Conservation (phyloP, 768 basidiomycete species). For the Russula foetens region DNA sequence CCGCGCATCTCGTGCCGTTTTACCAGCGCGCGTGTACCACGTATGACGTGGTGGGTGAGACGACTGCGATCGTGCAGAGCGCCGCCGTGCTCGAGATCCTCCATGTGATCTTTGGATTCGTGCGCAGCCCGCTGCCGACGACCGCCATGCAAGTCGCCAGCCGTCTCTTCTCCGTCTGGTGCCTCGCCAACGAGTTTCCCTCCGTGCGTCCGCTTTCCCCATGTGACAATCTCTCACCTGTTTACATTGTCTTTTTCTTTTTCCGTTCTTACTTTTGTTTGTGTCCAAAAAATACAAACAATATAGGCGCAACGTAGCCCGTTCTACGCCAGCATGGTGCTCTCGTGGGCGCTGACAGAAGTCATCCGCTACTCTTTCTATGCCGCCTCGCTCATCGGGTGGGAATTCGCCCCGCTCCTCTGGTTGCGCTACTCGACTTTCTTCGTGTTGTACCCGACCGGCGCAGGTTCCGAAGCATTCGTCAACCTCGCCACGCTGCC, state of each 20-base stretch:
- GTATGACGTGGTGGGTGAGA: conserved; percentile 50
- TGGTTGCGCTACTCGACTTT: conserved; percentile 90
- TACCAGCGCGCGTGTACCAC: conserved; percentile 48
- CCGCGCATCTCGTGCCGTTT: conserved; percentile 34
- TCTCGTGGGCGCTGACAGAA: conserved; percentile 90
- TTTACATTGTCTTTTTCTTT: too few relatives aligned
- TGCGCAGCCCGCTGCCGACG: conserved; percentile 66
- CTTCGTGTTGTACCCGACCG: conserved; percentile 88
- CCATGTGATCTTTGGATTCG: conserved; percentile 73
- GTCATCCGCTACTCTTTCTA: conserved; percentile 90
- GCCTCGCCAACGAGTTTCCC: conserved; percentile 56
- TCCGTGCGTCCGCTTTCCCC: conserved; percentile 36
- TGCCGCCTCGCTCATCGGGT: conserved; percentile 52
- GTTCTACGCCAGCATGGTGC: conserved; percentile 81
- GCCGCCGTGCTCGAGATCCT: conserved; percentile 77
- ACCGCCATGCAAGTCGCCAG: conserved; percentile 76
- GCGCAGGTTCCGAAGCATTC: conserved; percentile 86
- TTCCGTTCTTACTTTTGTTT: too few relatives aligned
- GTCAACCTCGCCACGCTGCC: conserved; percentile 75
- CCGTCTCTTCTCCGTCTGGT: conserved; percentile 81
- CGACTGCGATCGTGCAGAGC: conserved; percentile 71
- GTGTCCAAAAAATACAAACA: too few relatives aligned
- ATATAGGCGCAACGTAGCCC: conserved; percentile 60
- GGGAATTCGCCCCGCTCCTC: conserved; percentile 41
- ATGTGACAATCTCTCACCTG: too few relatives aligned